phyloP scores from a whole-genome alignment of 164 flowering plant species.

The Vitis vinifera region DNA sequence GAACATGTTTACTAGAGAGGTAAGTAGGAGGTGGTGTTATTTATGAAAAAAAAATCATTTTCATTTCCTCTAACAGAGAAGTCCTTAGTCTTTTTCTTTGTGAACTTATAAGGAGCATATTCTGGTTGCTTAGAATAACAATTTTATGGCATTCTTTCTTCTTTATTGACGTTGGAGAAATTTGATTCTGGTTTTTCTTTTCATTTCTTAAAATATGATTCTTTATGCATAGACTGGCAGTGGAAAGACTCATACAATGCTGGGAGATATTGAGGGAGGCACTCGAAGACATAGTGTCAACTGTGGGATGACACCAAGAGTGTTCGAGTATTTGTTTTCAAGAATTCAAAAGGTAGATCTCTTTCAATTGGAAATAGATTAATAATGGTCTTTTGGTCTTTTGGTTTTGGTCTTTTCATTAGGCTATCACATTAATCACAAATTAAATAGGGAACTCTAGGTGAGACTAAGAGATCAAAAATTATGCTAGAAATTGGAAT shows the following conservation, averaged over 20 bases:
- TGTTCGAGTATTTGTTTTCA: constrained; percentile 83
- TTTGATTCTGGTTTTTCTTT: neutral
- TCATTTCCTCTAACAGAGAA: too few relatives aligned
- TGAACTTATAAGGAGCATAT: too few relatives aligned
- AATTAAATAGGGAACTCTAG: neutral
- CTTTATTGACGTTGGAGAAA: neutral
- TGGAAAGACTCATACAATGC: constrained; percentile 99
- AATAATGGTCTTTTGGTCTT: neutral
- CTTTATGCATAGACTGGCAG: constrained; percentile 78
- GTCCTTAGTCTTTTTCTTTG: too few relatives aligned
- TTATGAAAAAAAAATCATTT: too few relatives aligned
- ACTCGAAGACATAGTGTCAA: constrained; percentile 87
- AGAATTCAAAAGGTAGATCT: constrained; percentile 83
- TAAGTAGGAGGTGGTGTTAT: too few relatives aligned
- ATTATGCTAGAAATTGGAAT: neutral
- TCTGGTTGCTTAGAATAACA: too few relatives aligned
- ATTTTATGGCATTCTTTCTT: too few relatives aligned
- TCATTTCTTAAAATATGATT: neutral
- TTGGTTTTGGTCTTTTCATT: neutral
- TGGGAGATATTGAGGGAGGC: constrained; percentile 97
- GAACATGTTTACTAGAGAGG: too few relatives aligned
- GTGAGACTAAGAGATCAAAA: neutral
- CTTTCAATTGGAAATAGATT: neutral
- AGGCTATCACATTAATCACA: neutral
- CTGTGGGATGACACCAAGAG: constrained; percentile 97